Conservation (phyloP, 208 protist species). For the Trypanosoma cruzi region DNA sequence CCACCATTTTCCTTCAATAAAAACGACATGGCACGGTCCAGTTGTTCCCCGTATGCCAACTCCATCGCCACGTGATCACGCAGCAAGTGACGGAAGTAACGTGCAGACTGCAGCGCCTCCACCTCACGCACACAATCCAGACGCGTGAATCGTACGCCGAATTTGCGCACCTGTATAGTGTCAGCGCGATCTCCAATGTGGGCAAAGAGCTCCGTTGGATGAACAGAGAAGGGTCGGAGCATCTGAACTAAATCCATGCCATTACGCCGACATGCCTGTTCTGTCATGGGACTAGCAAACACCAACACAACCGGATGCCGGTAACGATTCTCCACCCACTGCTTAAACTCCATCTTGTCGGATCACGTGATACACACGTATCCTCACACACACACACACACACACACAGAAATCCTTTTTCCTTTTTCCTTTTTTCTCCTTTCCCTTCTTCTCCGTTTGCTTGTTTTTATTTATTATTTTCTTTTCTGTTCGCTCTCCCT, state of each 20-base stretch:
- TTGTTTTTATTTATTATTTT: too few species aligned
- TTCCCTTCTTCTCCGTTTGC: neutral
- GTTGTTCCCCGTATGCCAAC: constrained; percentile 76
- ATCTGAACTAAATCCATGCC: constrained; percentile 76
- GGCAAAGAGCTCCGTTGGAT: constrained; percentile 39
- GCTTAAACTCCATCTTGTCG: constrained; percentile 32
- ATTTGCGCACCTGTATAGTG: constrained; percentile 35
- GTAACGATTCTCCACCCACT: constrained; percentile 75
- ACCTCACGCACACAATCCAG: constrained; percentile 60
- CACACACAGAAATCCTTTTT: neutral
- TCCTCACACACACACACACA: too few species aligned
- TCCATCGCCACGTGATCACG: constrained; percentile 45
- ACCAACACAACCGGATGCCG: constrained; percentile 75
- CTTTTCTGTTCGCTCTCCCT: too few species aligned
- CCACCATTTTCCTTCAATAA: constrained; percentile 35
- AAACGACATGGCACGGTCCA: constrained; percentile 49
- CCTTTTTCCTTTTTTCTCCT: neutral
- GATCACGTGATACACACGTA: neutral
- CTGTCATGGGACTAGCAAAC: constrained; percentile 43
- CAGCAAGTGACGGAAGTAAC: constrained; percentile 45
- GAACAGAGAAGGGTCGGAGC: constrained; percentile 64
- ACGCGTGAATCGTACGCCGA: constrained; percentile 77
- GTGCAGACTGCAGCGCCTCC: constrained; percentile 16
- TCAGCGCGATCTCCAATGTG: constrained; percentile 61
- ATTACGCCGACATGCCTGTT: constrained; percentile 48